Conservation (phyloP, 139 green algal species). For the Zygnema cylindricum region DNA sequence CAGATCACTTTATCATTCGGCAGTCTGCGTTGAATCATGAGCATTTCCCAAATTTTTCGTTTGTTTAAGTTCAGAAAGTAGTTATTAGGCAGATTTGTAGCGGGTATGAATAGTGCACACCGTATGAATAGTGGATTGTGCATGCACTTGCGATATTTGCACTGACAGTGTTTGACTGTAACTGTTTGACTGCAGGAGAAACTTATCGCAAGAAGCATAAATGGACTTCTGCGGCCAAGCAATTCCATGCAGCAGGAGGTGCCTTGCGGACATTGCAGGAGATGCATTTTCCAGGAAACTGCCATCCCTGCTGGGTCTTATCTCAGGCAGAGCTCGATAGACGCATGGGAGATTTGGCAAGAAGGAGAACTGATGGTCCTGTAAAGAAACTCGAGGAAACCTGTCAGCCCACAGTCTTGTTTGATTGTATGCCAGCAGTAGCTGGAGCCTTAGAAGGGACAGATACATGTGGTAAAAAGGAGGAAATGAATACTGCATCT, state of each 20-base stretch:
- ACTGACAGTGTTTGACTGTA: background rate
- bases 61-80: too few relatives aligned
- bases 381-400: background rate
- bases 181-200: background rate
- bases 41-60: too few relatives aligned
- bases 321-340: background rate
- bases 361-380: background rate
- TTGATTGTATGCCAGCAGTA: background rate
- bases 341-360: slow-evolving; percentile 14
- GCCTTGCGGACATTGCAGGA: background rate
- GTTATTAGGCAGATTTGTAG: too few relatives aligned
- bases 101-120: too few relatives aligned
- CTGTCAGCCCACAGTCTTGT: background rate
- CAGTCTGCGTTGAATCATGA: too few relatives aligned
- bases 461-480: background rate
- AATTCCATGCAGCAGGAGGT: background rate
- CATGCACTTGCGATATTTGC: too few relatives aligned
- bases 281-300: background rate
- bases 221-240: background rate
- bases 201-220: slow-evolving; percentile 5
- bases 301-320: background rate
- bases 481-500: background rate
- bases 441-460: background rate
- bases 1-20: too few relatives aligned
- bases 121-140: too few relatives aligned